Conservation (phyloP, 768 basidiomycete genomes). For the Daedaleopsis sinensis region DNA sequence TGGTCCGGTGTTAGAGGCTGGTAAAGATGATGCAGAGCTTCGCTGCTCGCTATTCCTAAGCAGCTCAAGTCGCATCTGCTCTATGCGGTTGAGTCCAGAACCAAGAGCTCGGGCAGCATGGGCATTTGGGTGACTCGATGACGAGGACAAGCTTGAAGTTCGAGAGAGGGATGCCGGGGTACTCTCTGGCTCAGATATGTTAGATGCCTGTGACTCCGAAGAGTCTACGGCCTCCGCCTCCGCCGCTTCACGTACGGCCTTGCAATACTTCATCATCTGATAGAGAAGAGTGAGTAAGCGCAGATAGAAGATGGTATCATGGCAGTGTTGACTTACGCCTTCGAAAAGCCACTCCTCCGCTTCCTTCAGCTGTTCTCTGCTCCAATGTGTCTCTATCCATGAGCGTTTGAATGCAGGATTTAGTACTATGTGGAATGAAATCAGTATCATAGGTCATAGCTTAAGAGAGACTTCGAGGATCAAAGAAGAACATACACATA, state of each 20-base stretch:
- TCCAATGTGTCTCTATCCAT: background rate
- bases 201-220: too few species aligned
- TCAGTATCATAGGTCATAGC: background rate
- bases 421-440: background rate
- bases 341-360: background rate
- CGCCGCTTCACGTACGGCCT: background rate
- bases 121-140: background rate
- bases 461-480: background rate
- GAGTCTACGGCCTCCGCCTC: too few species aligned
- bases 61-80: background rate
- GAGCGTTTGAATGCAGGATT: background rate
- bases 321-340: background rate
- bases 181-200: too few species aligned
- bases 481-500: conserved; percentile 3
- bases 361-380: background rate
- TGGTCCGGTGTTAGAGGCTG: too few species aligned
- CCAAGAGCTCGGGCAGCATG: background rate
- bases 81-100: background rate
- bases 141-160: background rate
- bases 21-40: background rate
- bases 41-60: background rate
- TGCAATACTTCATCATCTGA: background rate
- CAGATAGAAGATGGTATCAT: too few species aligned
- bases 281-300: background rate
- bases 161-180: background rate